Conservation (phyloP, 2,329 filamentous ascomycete species). For the Fonsecaea erecta region DNA sequence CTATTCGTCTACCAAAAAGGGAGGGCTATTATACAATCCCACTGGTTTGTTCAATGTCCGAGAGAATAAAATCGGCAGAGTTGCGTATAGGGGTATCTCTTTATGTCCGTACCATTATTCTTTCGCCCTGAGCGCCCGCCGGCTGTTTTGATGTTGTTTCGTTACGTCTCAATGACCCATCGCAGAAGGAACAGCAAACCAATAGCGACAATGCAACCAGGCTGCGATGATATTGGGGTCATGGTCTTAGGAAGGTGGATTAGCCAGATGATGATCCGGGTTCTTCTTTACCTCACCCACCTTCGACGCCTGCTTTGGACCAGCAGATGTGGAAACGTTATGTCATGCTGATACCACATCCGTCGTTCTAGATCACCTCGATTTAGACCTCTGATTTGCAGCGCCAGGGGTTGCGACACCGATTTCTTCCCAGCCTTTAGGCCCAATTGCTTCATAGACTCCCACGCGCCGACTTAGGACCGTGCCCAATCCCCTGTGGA, state of each 20-base stretch:
- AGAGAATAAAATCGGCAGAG: background rate
- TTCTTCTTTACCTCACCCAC: background rate
- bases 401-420: background rate
- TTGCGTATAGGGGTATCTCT: constrained; percentile 1
- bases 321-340: no score
- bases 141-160: background rate
- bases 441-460: constrained; percentile 65
- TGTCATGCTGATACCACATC: background rate
- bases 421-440: constrained; percentile 32
- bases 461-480: constrained; percentile 77
- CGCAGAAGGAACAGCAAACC: background rate
- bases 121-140: background rate
- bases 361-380: background rate
- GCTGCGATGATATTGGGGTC: background rate
- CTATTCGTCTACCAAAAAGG: background rate
- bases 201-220: background rate
- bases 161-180: background rate
- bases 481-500: constrained; percentile 80
- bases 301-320: background rate
- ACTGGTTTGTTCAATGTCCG: background rate
- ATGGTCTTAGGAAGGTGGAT: background rate
- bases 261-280: background rate
- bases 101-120: background rate
- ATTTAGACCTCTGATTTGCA: background rate
- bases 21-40: background rate